Evolutionary conservation across 2,329 filamentous ascomycete genomes (phyloP).

Genomic region (Emmonsiellopsis sp.): DNA sequence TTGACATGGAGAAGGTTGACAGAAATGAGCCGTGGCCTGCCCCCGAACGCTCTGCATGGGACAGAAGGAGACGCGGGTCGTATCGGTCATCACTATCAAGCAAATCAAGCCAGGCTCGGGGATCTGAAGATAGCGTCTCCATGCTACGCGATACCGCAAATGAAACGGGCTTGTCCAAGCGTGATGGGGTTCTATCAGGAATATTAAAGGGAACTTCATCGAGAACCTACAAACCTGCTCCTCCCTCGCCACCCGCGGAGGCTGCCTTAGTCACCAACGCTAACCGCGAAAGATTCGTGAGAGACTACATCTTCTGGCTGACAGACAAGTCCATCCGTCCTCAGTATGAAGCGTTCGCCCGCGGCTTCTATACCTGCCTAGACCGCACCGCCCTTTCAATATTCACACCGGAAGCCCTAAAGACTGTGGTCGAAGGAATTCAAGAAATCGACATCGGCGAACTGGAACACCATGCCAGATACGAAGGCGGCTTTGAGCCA

Average conservation of each 20-base stretch:
- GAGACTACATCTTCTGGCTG: slow-evolving; percentile 76
- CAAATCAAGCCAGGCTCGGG: neutral
- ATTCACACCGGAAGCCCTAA: slow-evolving; percentile 61
- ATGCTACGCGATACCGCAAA: slow-evolving; percentile 8
- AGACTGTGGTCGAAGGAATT: slow-evolving; percentile 71
- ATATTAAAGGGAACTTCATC: slow-evolving; percentile 19
- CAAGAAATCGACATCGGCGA: slow-evolving; percentile 69
- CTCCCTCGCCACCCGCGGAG: slow-evolving; percentile 22
- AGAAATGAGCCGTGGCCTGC: slow-evolving; percentile 28
- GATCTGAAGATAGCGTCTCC: slow-evolving; percentile 4
- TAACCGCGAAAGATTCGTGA: slow-evolving; percentile 69
- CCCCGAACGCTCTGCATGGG: slow-evolving; percentile 9
- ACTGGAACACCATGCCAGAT: slow-evolving; percentile 61
- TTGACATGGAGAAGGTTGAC: slow-evolving; percentile 43
- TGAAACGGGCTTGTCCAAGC: neutral
- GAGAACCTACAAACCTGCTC: slow-evolving; percentile 17
- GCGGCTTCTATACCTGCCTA: slow-evolving; percentile 70
- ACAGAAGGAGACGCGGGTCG: slow-evolving; percentile 5
- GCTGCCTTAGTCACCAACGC: slow-evolving; percentile 67
- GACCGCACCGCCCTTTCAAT: slow-evolving; percentile 60
- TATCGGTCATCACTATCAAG: slow-evolving; percentile 3
- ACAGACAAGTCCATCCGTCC: slow-evolving; percentile 66
- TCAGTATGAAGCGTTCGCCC: slow-evolving; percentile 71
- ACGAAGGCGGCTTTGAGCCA: slow-evolving; percentile 67
- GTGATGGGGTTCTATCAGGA: slow-evolving; percentile 8